Base-by-base conservation (phyloP, 208 protist species). In the Leishmania major region DNA sequence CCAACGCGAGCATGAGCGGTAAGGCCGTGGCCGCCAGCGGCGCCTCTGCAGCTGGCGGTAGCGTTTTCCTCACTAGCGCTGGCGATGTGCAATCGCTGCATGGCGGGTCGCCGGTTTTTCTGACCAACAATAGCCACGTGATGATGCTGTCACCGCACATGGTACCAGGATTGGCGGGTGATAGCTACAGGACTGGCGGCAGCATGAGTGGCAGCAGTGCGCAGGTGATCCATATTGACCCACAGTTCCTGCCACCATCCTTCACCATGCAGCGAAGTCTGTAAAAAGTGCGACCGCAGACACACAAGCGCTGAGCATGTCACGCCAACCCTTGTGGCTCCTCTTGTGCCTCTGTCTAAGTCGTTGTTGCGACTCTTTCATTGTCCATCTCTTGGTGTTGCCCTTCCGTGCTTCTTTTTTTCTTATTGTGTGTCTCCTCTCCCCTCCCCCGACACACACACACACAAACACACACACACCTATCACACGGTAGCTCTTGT, bases 341-440 rank as follows among this genome's bases (percentile, higher is more conserved):
- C 77, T 79, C 76, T 67, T 87, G 55, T 45, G 49, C 80, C 43
- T 11, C 78, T 69, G 28, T 75, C 79, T 79, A 35, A 82, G 8
- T 69, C 77, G 28, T 66, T 74, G 57, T 47, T 83, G 3, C 62
- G 35, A 13, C 53, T 62, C 45, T 75, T 66, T 49, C 47, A n/a
- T 78, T 31, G 10, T 66, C 51, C 51, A 78, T 62, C 37, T 64
- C 49, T 25, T 62, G 31, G 35, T 35, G 66, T 6, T 25, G 5
- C 35, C 22, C 37, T 35, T 35, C 66, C 17, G 66, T 17, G 19
- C 66, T 70, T 70, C 31, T 70, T 70, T 45, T 70, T 22, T 22
- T 47, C 35, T 43, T 45, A 7, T 49, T 49, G 40, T 49, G 35
- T 40, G 59, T 3, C 62, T 22, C 2, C 31, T 40, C 62, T 40